A percentile compares a stretch with the other conserved stretches of the same genome.
phyloP scores from a whole-genome alignment of 2,329 filamentous ascomycete species.

The Alternaria triticina region DNA sequence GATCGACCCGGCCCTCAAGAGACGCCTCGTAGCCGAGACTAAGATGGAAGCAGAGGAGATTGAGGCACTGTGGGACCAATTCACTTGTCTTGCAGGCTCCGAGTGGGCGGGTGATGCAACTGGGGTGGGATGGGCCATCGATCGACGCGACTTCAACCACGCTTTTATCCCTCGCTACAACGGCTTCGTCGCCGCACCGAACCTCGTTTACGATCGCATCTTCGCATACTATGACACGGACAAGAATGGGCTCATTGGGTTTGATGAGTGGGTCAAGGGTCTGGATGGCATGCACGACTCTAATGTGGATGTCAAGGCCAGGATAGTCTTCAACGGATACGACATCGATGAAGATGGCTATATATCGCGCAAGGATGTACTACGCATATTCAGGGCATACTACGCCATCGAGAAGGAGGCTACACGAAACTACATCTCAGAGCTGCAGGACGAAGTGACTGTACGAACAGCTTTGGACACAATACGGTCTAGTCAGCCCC shows the following conservation, averaged over 20 bases:
- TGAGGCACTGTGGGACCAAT: conserved; percentile 95
- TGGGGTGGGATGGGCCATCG: conserved; percentile 80
- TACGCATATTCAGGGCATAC: conserved; percentile 90
- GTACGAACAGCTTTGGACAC: conserved; percentile 55
- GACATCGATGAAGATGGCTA: conserved; percentile 89
- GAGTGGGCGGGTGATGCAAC: conserved; percentile 84
- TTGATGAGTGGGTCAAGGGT: conserved; percentile 87
- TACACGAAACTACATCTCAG: conserved; percentile 79
- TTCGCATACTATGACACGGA: conserved; percentile 97
- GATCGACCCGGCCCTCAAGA: conserved; percentile 71
- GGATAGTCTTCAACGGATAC: conserved; percentile 81
- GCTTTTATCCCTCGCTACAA: conserved; percentile 87
- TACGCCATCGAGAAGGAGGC: conserved; percentile 90
- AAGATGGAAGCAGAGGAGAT: conserved; percentile 80
- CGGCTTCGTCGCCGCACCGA: conserved; percentile 77
- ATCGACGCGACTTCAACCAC: conserved; percentile 89
- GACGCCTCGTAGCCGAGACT: conserved; percentile 59
- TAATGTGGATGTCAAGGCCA: conserved; percentile 55
- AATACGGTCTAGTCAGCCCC: conserved; percentile 53
- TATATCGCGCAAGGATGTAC: conserved; percentile 83
- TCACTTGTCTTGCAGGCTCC: conserved; percentile 88
- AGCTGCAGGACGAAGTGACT: conserved; percentile 77
- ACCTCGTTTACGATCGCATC: conserved; percentile 93
- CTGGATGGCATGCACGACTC: conserved; percentile 67
- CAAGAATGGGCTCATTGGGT: conserved; percentile 85